Base-by-base conservation (phyloP, 1,284 basidiomycete species). In the Filobasidium uniguttulatum region DNA sequence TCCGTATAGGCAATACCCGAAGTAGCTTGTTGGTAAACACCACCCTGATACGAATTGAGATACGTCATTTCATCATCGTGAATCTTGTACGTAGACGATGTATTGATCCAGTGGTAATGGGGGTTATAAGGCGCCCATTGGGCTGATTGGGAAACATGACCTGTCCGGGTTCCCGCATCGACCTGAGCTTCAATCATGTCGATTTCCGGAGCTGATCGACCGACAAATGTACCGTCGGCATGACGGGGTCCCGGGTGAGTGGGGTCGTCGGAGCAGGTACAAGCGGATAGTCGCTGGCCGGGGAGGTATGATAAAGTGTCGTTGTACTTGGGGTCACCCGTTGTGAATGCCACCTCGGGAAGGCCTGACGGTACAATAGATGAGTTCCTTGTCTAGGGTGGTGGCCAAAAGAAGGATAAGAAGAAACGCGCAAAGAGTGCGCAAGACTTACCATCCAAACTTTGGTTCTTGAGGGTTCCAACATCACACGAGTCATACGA, bases 141-240 rank as follows among this genome's bases (percentile, higher is more conserved):
- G 1, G 56, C 62, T 0, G 64, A 66, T 49, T 64, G 62, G 1
- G 67, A 69, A 5, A 68, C 68, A 14, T 52, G 50, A 3, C 50
- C 50, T n/a, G 44, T 47, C 28, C 45, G 40, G 5, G 50, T 52
- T 9, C 22, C 14, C 12, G 44, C 15, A 30, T 52, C 50, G 3
- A 52, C 50, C 57, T 79, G 75, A 5, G 82, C 83, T 64, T 87
- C 84, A 52, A 87, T 74, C 34, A 86, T 71, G 68, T 87, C 84
- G 50, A 93, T 88, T 68, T 91, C 87, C 5, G 87, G 88, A 0
- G 86, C 84, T 0, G 80, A 74, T 28, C 88, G 77, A n/a, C 83
- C 89, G 2, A 82, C 78, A 59, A 75, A 85, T 1, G 80, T 77
- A 15, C 85, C 86, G 57, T 80, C 75, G 0, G 67, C 48, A 31